phyloP scores from a whole-genome alignment of 2,329 filamentous ascomycete species.

The Botrytis paeoniae region DNA sequence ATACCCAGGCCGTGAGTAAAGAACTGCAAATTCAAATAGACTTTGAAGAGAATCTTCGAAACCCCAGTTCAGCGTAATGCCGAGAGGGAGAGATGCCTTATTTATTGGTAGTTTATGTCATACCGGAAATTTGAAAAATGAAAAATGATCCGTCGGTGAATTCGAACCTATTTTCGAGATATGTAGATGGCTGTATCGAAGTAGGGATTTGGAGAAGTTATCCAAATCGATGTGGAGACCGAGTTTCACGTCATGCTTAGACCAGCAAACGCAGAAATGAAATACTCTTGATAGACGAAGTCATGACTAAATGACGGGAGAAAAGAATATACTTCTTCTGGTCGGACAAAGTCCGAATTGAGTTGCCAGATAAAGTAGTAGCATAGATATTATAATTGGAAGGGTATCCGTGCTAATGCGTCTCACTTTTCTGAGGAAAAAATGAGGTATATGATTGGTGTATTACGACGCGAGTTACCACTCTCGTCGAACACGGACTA shows the following conservation, averaged over 20 bases:
- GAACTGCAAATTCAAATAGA: not conserved
- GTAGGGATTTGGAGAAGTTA: not conserved
- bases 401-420: not conserved
- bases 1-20: not conserved
- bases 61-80: not conserved
- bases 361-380: not conserved
- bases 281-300: not conserved
- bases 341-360: not conserved
- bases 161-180: not conserved
- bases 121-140: not conserved
- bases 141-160: accelerated
- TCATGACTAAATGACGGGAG: not conserved
- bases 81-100: not conserved
- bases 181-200: not conserved
- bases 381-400: not conserved
- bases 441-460: not conserved
- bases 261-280: not conserved
- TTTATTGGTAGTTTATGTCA: not conserved
- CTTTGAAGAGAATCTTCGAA: not conserved
- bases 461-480: no score
- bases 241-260: not conserved
- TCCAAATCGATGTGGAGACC: no score
- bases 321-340: not conserved
- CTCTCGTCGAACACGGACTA: not conserved
- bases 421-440: not conserved